phyloP scores from a whole-genome alignment of 257 asterid genomes.

The Osmanthus fragrans region DNA sequence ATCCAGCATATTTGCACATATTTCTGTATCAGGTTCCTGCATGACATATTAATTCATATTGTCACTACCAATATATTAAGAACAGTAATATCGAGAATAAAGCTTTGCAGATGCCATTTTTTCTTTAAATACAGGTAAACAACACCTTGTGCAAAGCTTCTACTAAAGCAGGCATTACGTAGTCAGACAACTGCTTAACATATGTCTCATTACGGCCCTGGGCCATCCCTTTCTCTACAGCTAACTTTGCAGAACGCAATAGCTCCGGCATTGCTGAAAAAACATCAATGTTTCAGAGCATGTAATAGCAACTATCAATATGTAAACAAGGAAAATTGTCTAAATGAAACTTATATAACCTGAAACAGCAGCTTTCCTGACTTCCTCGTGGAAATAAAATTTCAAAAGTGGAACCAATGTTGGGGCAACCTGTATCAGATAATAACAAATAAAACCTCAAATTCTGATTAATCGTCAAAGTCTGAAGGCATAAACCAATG shows the following conservation, averaged over 20 bases:
- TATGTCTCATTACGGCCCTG: conserved; percentile 83
- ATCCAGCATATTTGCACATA: conserved; percentile 84
- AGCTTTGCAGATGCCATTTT: background rate
- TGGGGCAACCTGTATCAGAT: conserved; percentile 77
- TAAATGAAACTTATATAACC: conserved; percentile 46
- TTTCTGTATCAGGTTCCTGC: conserved; percentile 98
- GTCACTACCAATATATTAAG: conserved; percentile 27
- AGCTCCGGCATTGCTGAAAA: conserved; percentile 94
- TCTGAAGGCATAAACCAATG: conserved; percentile 16
- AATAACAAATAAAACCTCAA: conserved; percentile 11
- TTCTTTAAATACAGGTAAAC: background rate
- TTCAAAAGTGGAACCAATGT: conserved; percentile 87
- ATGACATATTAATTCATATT: conserved; percentile 25
- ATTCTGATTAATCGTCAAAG: conserved; percentile 15
- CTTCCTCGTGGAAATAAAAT: conserved; percentile 98
- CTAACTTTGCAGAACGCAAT: conserved; percentile 85
- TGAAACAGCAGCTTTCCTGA: conserved; percentile 97
- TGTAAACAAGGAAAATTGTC: background rate
- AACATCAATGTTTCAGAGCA: conserved; percentile 20
- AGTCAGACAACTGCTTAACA: conserved; percentile 77
- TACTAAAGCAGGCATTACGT: conserved; percentile 72
- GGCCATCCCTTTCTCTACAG: conserved; percentile 92
- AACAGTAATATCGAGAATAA: background rate
- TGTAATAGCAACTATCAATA: conserved; percentile 1
- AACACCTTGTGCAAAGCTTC: conserved; percentile 86